Evolutionary conservation across 2,329 filamentous ascomycete genomes (phyloP).

Genomic region (Trichoderma simmonsii): DNA sequence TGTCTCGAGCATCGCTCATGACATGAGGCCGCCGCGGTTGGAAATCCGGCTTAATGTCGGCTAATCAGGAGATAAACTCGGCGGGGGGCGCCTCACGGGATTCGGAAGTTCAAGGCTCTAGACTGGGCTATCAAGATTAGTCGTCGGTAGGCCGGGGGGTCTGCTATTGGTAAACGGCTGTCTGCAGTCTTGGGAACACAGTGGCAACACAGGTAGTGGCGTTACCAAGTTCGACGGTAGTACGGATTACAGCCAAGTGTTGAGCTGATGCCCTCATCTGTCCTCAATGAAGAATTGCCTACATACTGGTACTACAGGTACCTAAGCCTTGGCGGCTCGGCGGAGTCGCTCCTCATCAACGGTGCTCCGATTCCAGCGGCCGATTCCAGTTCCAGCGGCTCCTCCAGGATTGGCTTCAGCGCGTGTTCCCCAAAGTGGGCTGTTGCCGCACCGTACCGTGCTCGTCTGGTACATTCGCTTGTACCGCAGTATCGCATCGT

Average conservation of each 20-base stretch:
- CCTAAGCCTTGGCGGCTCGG: neutral
- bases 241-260: too few species aligned
- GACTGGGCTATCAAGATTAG: neutral
- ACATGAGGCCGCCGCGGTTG: slow-evolving; percentile 1
- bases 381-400: neutral
- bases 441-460: neutral
- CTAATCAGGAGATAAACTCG: neutral
- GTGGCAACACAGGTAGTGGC: neutral
- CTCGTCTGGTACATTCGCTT: neutral
- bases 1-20: neutral
- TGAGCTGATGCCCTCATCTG: neutral
- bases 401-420: slow-evolving; percentile 4
- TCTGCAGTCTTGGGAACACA: too few species aligned
- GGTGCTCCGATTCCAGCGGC: neutral
- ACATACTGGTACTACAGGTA: neutral
- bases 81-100: neutral
- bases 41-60: slow-evolving; percentile 16
- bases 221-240: neutral
- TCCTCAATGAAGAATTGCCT: neutral
- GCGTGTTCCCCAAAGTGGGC: neutral
- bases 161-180: too few species aligned
- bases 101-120: neutral
- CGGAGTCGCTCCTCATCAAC: neutral
- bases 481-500: neutral
- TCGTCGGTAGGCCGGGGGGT: too few species aligned